Conservation (phyloP, 2,329 filamentous ascomycete genomes). For the Intubia oerlemansii region DNA sequence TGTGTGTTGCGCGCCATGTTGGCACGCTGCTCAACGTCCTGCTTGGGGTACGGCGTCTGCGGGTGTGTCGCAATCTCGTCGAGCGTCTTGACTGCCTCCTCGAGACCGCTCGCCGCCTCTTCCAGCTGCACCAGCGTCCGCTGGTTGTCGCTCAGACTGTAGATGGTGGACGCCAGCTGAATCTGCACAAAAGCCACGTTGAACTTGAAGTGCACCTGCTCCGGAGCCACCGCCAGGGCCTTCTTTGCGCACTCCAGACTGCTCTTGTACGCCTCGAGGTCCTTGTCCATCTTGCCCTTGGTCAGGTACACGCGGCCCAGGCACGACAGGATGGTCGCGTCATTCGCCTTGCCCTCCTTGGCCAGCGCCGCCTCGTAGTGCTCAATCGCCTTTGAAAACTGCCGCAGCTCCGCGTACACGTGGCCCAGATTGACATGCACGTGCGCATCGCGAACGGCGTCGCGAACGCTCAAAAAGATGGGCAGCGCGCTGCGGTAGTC, state of each 20-base stretch:
- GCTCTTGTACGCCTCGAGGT: conserved; percentile 33
- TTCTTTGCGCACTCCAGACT: conserved; percentile 36
- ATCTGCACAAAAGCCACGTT: conserved; percentile 97
- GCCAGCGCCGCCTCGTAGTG: conserved; percentile 74
- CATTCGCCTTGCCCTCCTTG: conserved; percentile 52
- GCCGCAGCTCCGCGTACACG: conserved; percentile 73
- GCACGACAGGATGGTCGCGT: conserved; percentile 64
- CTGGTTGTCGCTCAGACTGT: conserved; percentile 51
- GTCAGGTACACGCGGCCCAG: conserved; percentile 75
- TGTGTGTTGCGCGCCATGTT: conserved; percentile 96
- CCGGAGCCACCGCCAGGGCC: conserved; percentile 58
- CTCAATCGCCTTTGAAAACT: conserved; percentile 82
- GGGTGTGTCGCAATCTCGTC: conserved; percentile 41
- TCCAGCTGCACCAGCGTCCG: conserved; percentile 64
- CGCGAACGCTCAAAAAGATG: conserved; percentile 76
- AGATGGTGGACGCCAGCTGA: conserved; percentile 67
- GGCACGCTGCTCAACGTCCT: conserved; percentile 81
- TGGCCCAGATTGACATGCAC: conserved; percentile 89
- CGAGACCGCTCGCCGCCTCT: conserved; percentile 53
- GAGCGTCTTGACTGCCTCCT: conserved; percentile 58
- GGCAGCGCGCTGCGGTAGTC: conserved; percentile 64
- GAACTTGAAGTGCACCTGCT: conserved; percentile 84
- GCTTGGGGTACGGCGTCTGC: conserved; percentile 67
- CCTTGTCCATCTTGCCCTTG: conserved; percentile 44
- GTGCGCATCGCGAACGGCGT: conserved; percentile 72